Percentiles rank a stretch among this genome's conserved stretches.
Evolutionary conservation across 2,329 filamentous ascomycete species (phyloP).

Genomic region (Ceratocystis eucalypticola): DNA sequence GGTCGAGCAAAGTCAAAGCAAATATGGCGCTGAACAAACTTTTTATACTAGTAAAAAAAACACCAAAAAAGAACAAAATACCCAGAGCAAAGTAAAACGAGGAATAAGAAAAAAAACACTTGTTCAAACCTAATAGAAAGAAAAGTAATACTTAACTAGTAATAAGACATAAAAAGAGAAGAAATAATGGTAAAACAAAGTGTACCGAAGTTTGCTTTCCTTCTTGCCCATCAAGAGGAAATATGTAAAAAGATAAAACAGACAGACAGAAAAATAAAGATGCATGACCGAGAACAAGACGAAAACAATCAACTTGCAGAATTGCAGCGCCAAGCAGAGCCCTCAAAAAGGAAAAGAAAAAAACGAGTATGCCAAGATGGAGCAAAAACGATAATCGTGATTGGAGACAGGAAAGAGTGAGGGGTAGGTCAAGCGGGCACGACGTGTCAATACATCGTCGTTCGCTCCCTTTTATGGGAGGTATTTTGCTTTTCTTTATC

Average conservation of each 20-base stretch:
- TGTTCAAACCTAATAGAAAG: conserved; percentile 6
- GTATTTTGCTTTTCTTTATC: background rate
- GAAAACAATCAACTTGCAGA: background rate
- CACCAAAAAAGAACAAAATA: conserved; percentile 10
- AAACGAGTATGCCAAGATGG: background rate
- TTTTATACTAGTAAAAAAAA: conserved; percentile 16
- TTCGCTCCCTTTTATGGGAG: background rate
- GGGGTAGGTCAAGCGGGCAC: background rate
- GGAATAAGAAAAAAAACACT: background rate
- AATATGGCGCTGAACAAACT: conserved; percentile 18
- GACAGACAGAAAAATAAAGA: background rate
- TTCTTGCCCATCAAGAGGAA: conserved; percentile 8
- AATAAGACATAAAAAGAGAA: conserved; percentile 11
- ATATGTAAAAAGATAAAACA: conserved; percentile 1
- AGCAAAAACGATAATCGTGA: background rate
- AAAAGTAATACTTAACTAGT: conserved; percentile 13
- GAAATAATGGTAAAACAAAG: conserved; percentile 7
- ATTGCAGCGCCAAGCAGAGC: background rate
- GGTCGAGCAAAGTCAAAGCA: background rate
- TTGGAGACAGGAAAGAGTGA: background rate
- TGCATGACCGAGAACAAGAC: background rate
- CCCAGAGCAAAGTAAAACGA: no score
- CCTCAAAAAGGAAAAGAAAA: background rate
- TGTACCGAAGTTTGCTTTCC: conserved; percentile 5
- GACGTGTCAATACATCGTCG: background rate